phyloP scores from a whole-genome alignment of 2,329 filamentous ascomycete species.

The Kalaharituber pfeilii region DNA sequence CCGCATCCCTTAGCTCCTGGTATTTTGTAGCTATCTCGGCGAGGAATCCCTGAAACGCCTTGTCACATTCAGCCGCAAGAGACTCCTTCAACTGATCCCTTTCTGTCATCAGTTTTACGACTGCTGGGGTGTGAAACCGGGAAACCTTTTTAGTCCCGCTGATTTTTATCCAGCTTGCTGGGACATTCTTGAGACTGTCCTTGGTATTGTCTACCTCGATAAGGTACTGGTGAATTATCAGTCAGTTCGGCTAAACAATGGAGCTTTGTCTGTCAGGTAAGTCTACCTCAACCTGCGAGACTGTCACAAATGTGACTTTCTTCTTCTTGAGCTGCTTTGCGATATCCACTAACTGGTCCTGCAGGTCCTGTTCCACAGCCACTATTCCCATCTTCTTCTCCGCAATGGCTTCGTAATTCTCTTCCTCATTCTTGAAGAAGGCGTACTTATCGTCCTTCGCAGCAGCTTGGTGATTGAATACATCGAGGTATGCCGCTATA shows the following conservation, averaged over 20 bases:
- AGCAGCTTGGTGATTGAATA: conserved; percentile 70
- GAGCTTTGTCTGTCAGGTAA: too few relatives aligned
- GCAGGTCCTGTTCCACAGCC: conserved; percentile 76
- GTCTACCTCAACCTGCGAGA: conserved; percentile 52
- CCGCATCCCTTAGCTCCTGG: conserved; percentile 71
- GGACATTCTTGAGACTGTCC: conserved; percentile 62
- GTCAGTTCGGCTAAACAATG: background rate
- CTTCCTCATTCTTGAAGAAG: conserved; percentile 65
- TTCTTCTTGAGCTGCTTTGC: conserved; percentile 56
- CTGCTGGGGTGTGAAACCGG: conserved; percentile 85
- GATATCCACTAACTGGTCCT: conserved; percentile 54
- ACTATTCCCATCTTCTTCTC: conserved; percentile 81
- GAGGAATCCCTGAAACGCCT: conserved; percentile 58
- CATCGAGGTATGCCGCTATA: conserved; percentile 59
- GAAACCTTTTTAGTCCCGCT: conserved; percentile 78
- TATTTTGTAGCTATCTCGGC: conserved; percentile 64
- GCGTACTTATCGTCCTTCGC: conserved; percentile 78
- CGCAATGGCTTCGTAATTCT: conserved; percentile 58
- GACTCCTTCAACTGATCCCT: conserved; percentile 90
- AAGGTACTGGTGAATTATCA: conserved; percentile 48
- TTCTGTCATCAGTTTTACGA: conserved; percentile 64
- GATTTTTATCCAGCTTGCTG: conserved; percentile 87
- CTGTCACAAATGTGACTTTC: conserved; percentile 60
- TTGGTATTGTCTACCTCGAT: conserved; percentile 69
- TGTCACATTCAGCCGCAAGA: conserved; percentile 76